These are phyloP conservation scores for Penicillium paxilli DNA, from an alignment of 495 filamentous ascomycete genomes.

Conservation along the genomic window DNA sequence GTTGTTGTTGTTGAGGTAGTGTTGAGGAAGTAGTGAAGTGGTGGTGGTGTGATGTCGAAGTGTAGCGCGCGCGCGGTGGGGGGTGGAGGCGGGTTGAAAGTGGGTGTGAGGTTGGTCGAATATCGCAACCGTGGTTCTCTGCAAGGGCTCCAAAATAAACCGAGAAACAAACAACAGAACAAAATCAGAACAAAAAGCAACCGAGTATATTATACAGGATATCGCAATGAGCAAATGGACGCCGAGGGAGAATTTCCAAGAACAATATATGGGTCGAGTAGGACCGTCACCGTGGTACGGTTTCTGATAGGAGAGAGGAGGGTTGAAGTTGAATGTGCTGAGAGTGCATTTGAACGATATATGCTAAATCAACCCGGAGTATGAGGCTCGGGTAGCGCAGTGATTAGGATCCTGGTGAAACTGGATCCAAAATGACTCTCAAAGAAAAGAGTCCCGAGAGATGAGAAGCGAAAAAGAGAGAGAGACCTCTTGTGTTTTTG, in stretches of 20 bases:
- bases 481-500: constrained; percentile 3
- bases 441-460: constrained; percentile 3
- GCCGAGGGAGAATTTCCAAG: constrained; percentile 26
- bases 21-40: not conserved
- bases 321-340: constrained; percentile 39
- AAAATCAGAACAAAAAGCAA: constrained; percentile 29
- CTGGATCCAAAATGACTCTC: not conserved
- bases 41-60: not conserved
- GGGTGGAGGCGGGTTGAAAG: too few relatives aligned
- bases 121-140: not conserved
- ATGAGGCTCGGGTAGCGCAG: constrained; percentile 2
- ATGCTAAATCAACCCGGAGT: constrained; percentile 22
- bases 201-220: constrained; percentile 53
- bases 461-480: constrained; percentile 1
- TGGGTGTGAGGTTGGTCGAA: not conserved
- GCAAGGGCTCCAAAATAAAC: constrained; percentile 19
- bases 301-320: constrained; percentile 46
- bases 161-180: constrained; percentile 18
- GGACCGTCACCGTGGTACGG: constrained; percentile 50
- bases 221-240: constrained; percentile 45
- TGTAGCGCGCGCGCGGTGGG: not conserved
- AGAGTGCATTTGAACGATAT: constrained; percentile 52
- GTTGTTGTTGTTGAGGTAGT: not conserved
- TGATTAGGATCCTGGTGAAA: constrained; percentile 2
- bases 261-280: constrained; percentile 23